A percentile compares a stretch with the other conserved stretches of the same genome.
phyloP scores from a whole-genome alignment of 306 rosid genomes.

The Fragaria nilgerrensis region DNA sequence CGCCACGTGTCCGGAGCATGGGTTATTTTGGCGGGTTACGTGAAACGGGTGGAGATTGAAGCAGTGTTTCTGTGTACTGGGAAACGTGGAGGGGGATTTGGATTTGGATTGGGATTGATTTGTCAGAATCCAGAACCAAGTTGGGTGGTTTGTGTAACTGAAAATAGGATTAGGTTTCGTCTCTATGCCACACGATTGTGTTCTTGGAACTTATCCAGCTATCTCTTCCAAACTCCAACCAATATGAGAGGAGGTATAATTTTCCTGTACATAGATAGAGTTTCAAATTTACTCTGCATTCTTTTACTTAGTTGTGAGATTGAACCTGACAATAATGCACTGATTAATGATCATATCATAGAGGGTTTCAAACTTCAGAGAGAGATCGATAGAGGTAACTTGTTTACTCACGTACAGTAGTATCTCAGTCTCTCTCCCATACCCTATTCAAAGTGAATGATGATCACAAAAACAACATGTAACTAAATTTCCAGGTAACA shows the following conservation, averaged over 20 bases:
- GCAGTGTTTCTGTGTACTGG: neutral
- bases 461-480: too few species aligned
- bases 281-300: too few species aligned
- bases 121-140: neutral
- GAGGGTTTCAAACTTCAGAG: too few species aligned
- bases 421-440: too few species aligned
- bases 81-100: neutral
- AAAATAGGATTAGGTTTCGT: neutral
- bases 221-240: neutral
- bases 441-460: too few species aligned
- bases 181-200: neutral
- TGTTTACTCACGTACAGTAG: too few species aligned
- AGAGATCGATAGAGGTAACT: too few species aligned
- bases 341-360: too few species aligned
- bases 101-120: neutral
- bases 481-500: too few species aligned
- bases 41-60: too few species aligned
- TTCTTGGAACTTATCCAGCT: neutral
- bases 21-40: neutral
- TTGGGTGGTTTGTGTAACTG: conserved; percentile 2
- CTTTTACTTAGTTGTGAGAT: too few species aligned
- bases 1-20: neutral
- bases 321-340: too few species aligned
- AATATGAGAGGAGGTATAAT: neutral
- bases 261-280: neutral